Evolutionary conservation across 257 asterid species (phyloP).

Genomic region (Solanum gracilifrons): DNA sequence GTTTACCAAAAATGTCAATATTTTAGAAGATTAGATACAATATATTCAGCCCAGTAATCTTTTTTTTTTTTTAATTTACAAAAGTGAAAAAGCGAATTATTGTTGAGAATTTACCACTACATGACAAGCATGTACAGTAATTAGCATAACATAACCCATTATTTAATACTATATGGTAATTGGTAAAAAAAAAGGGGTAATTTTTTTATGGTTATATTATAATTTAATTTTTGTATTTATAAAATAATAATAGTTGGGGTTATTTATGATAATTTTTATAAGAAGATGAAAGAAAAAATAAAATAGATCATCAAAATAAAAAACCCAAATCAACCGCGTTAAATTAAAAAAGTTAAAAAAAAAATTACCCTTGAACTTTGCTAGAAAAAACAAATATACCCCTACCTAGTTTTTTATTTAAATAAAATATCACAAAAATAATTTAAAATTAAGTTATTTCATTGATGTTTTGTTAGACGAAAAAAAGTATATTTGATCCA

Average conservation of each 20-base stretch:
- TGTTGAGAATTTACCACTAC: not conserved
- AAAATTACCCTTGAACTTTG: not conserved
- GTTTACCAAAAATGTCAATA: not conserved
- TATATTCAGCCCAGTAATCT: not conserved
- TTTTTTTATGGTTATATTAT: too few species aligned
- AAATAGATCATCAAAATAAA: not conserved
- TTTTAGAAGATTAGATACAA: not conserved
- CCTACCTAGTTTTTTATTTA: not conserved
- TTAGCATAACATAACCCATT: not conserved
- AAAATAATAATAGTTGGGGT: not conserved
- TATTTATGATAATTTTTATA: too few species aligned
- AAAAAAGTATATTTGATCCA: too few species aligned
- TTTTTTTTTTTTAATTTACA: not conserved
- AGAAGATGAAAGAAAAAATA: too few species aligned
- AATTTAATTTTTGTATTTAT: too few species aligned
- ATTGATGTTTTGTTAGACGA: not conserved
- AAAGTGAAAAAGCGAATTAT: not conserved
- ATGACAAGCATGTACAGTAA: not conserved
- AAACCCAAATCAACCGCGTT: too few species aligned
- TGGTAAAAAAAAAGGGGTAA: not conserved
- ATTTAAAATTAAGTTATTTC: too few species aligned
- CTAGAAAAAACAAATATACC: too few species aligned
- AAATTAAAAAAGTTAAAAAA: too few species aligned
- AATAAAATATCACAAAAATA: not conserved
- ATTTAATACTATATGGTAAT: not conserved